Conservation (phyloP, 2,329 filamentous ascomycete species). For the Penicillium psychrosexuale region DNA sequence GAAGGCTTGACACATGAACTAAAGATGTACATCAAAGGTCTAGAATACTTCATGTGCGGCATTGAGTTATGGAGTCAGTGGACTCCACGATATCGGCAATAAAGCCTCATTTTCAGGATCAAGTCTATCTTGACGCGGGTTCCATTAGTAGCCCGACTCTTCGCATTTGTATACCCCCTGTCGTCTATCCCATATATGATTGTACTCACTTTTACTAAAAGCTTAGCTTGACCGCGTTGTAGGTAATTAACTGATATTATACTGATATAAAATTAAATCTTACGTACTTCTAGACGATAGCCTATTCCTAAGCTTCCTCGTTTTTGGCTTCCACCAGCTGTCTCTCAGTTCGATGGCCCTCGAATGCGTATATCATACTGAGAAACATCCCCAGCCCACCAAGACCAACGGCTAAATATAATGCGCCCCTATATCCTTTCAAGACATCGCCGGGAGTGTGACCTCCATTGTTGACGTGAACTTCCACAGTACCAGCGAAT, state of each 20-base stretch:
- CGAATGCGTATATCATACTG: constrained; percentile 15
- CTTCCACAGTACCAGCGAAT: constrained; percentile 63
- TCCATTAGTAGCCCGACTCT: neutral
- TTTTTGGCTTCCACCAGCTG: neutral
- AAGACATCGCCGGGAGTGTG: constrained; percentile 32
- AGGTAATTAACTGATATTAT: no score
- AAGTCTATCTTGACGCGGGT: no score
- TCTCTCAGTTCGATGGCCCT: constrained; percentile 9
- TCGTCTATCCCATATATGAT: no score
- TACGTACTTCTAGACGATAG: neutral
- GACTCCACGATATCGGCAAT: constrained; percentile 17
- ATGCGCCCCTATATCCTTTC: constrained; percentile 40
- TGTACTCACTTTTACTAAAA: no score
- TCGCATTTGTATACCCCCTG: neutral
- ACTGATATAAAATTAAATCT: neutral
- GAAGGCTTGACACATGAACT: constrained; percentile 6
- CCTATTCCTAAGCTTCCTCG: neutral
- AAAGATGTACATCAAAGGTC: constrained; percentile 12
- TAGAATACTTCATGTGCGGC: constrained; percentile 21
- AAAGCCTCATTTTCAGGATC: neutral
- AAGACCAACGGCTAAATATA: constrained; percentile 42
- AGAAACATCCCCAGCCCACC: constrained; percentile 27
- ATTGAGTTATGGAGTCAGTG: constrained; percentile 21
- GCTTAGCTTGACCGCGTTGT: no score
- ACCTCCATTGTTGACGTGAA: constrained; percentile 43